A percentile compares a stretch with the other conserved stretches of the same genome.
Evolutionary conservation across 345 rosid species (phyloP).

Genomic region (Erodium maritimum): DNA sequence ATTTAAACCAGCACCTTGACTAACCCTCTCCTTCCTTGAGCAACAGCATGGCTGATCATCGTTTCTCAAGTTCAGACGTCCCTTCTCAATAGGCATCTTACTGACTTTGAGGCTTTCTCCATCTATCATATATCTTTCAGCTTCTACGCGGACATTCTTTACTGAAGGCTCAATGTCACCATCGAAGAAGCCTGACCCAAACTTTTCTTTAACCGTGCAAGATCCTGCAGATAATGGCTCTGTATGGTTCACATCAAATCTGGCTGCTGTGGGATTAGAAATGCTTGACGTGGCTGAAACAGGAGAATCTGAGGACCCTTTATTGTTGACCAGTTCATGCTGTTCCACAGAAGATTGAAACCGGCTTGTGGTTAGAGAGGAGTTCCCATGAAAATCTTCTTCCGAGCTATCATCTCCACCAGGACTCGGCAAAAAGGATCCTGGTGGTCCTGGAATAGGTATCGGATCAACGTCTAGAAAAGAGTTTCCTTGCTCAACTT

Average conservation of each 20-base stretch:
- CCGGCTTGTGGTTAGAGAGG: constrained; percentile 71
- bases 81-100: constrained; percentile 27
- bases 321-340: constrained; percentile 42
- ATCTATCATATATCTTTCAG: constrained; percentile 17
- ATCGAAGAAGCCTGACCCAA: constrained; percentile 20
- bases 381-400: constrained; percentile 88
- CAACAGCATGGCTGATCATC: constrained; percentile 74
- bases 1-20: constrained; percentile 31
- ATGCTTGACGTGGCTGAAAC: constrained; percentile 62
- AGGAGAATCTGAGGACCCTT: constrained; percentile 77
- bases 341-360: constrained; percentile 73
- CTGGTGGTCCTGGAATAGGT: constrained; percentile 96
- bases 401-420: constrained; percentile 64
- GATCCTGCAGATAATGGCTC: constrained; percentile 26
- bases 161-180: constrained; percentile 20
- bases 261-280: constrained; percentile 45
- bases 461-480: constrained; percentile 84
- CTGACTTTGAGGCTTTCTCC: constrained; percentile 26
- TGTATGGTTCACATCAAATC: constrained; percentile 24
- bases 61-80: constrained; percentile 28
- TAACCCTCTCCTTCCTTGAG: constrained; percentile 66
- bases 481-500: constrained; percentile 32
- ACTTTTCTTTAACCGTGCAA: constrained; percentile 23
- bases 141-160: constrained; percentile 14
- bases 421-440: constrained; percentile 94